phyloP scores from a whole-genome alignment of 208 protist genomes.

The Leishmania arabica region DNA sequence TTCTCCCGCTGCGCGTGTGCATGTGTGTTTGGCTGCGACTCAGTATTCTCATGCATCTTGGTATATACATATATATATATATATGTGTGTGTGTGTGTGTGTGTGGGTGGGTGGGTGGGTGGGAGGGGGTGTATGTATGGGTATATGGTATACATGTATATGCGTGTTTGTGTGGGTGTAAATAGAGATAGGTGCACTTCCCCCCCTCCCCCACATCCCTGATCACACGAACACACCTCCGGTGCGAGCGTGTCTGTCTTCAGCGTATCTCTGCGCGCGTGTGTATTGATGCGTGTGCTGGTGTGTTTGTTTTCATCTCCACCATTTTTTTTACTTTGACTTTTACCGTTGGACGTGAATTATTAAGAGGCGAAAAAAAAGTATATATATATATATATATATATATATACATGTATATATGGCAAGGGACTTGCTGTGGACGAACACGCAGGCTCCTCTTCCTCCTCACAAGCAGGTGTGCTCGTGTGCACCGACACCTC shows the following conservation, averaged over 20 bases:
- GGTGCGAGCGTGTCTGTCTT: not conserved
- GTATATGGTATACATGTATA: not conserved
- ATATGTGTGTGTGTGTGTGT: not conserved
- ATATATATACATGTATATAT: too few species aligned
- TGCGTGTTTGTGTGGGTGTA: not conserved
- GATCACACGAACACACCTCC: not conserved
- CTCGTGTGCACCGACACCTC: not conserved
- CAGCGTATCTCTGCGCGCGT: not conserved
- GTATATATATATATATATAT: too few species aligned
- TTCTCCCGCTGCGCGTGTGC: not conserved
- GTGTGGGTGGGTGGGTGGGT: not conserved
- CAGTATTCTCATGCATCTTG: not conserved
- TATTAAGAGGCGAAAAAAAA: not conserved
- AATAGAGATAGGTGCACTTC: not conserved
- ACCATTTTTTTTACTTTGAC: not conserved
- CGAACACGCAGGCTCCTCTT: not conserved
- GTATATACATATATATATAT: too few species aligned
- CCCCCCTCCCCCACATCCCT: not conserved
- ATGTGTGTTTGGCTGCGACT: not conserved
- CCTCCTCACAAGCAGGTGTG: not conserved
- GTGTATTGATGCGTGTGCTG: not conserved
- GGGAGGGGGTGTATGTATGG: too few species aligned
- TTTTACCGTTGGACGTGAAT: not conserved
- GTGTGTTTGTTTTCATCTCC: not conserved
- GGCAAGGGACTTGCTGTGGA: not conserved